Conservation (phyloP, 1,284 basidiomycete genomes). For the Trametes polyzona region DNA sequence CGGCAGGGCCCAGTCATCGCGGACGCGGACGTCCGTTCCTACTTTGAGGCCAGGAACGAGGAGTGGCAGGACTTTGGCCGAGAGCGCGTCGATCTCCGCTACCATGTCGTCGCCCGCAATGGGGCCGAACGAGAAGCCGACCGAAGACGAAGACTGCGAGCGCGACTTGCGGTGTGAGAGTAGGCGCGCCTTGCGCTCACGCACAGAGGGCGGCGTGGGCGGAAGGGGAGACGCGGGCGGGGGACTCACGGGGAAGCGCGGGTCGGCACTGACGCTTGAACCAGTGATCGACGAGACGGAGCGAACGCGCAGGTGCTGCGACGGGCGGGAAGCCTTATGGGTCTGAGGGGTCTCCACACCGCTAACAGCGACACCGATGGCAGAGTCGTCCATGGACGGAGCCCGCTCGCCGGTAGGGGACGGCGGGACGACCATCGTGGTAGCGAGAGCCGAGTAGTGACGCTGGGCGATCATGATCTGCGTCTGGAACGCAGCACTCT, state of each 20-base stretch:
- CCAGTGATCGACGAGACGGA: conserved; percentile 51
- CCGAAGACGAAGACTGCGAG: conserved; percentile 51
- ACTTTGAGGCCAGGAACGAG: conserved; percentile 68
- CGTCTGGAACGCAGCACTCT: conserved; percentile 52
- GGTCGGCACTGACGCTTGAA: conserved; percentile 21
- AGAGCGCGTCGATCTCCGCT: conserved; percentile 72
- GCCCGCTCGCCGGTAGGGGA: conserved; percentile 44
- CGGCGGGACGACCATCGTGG: conserved; percentile 57
- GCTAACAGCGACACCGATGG: conserved; percentile 38
- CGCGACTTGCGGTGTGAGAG: conserved; percentile 56
- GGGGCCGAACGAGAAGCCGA: conserved; percentile 56
- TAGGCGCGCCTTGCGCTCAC: conserved; percentile 43
- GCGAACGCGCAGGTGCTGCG: conserved; percentile 46
- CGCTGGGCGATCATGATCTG: conserved; percentile 70
- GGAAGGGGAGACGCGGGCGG: conserved; percentile 69
- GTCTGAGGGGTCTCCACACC: conserved; percentile 30
- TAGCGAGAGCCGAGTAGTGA: conserved; percentile 68
- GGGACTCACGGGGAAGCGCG: conserved; percentile 54
- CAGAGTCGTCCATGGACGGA: conserved; percentile 36
- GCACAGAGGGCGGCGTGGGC: conserved; percentile 66
- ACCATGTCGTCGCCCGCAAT: conserved; percentile 51
- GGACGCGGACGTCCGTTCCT: conserved; percentile 56
- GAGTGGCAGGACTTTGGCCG: conserved; percentile 66
- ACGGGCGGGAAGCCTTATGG: conserved; percentile 35
- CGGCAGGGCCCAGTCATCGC: conserved; percentile 45